These are phyloP conservation scores for Thozetella sp. DNA, from an alignment of 495 filamentous ascomycete species.

Conservation along the genomic window DNA sequence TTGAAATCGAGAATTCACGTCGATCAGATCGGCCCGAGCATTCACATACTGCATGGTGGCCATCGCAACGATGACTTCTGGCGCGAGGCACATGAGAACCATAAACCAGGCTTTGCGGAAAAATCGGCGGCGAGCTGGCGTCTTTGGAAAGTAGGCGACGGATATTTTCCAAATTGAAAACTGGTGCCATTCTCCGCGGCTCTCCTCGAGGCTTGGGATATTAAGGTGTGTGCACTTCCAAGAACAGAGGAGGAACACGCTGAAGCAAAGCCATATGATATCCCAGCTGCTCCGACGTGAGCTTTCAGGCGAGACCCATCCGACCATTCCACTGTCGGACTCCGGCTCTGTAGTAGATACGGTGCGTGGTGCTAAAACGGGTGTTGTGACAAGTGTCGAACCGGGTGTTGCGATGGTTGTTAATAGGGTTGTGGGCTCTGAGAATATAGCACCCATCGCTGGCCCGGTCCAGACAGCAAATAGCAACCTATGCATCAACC, in stretches of 20 bases:
- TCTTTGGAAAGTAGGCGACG: not conserved
- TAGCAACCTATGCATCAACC: no score
- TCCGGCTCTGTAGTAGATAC: not conserved
- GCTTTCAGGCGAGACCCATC: not conserved
- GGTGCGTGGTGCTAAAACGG: not conserved
- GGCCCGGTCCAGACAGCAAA: no score
- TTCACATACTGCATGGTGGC: not conserved
- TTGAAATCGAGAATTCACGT: no score
- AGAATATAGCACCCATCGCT: no score
- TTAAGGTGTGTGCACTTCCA: constrained; percentile 2
- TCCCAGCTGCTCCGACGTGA: not conserved
- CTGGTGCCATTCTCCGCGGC: not conserved
- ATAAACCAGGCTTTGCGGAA: not conserved
- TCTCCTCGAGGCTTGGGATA: not conserved
- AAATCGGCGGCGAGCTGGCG: not conserved
- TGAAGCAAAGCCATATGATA: not conserved
- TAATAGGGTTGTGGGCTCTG: no score
- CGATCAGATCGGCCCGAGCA: no score
- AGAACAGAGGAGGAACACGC: not conserved
- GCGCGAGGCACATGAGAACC: not conserved
- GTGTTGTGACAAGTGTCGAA: not conserved
- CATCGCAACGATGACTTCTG: not conserved
- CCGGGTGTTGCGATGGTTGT: no score
- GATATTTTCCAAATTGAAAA: not conserved
- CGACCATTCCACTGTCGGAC: not conserved